These are phyloP conservation scores for Fusarium sp. DNA, from an alignment of 2,329 filamentous ascomycete genomes.

Conservation along the genomic window DNA sequence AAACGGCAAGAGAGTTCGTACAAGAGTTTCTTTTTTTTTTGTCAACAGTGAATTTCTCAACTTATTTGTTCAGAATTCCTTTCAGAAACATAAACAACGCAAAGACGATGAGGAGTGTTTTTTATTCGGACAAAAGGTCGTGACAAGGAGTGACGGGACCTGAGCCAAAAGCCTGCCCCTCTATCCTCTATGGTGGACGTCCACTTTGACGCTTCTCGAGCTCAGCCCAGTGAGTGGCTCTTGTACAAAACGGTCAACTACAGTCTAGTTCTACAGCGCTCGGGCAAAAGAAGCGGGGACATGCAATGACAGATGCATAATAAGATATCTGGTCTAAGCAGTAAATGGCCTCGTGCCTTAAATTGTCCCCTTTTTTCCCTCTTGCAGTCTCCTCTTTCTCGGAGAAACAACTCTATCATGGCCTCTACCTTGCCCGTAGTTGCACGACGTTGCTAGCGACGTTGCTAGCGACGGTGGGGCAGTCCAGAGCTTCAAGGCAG, in stretches of 20 bases:
- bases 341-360: slow-evolving; percentile 25
- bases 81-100: slow-evolving; percentile 10
- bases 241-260: slow-evolving; percentile 38
- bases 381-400: slow-evolving; percentile 21
- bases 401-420: slow-evolving; percentile 1
- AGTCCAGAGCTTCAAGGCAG: background rate
- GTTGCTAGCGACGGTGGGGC: slow-evolving; percentile 28
- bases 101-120: slow-evolving; percentile 6
- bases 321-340: slow-evolving; percentile 4
- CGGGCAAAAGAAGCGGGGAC: slow-evolving; percentile 38
- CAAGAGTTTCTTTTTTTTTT: background rate
- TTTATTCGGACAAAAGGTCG: slow-evolving; percentile 32
- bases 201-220: slow-evolving; percentile 31
- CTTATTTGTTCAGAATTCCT: background rate
- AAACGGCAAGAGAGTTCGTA: slow-evolving; percentile 17
- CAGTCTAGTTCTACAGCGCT: background rate
- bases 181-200: slow-evolving; percentile 37
- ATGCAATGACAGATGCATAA: slow-evolving; percentile 12
- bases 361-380: slow-evolving; percentile 7
- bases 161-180: slow-evolving; percentile 38
- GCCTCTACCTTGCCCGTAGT: slow-evolving; percentile 20
- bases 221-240: slow-evolving; percentile 30
- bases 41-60: background rate
- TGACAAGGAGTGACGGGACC: slow-evolving; percentile 29
- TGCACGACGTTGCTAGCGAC: slow-evolving; percentile 32